Base-by-base conservation (phyloP, 257 asterid species). In the Salvia miltiorrhiza region DNA sequence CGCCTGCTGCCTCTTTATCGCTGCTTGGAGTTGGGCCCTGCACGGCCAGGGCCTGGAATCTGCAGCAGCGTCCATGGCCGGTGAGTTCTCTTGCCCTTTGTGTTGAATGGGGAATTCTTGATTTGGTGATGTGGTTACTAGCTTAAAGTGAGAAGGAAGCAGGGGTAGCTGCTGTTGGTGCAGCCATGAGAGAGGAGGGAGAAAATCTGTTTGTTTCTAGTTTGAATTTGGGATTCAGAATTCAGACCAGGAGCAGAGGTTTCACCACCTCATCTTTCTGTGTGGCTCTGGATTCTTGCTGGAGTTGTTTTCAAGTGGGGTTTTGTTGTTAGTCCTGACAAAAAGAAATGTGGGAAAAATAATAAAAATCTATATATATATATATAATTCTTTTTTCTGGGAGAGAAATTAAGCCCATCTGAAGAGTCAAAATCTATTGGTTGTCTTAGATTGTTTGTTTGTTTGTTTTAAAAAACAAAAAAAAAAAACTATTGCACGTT, bases 121-220 rank as follows among this genome's bases (percentile, higher is more conserved):
- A 75, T 13, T 52, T 80, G 69, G 49, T 74, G 72, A 67, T 56
- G 66, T 64, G 84, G 75, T 63, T 63, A 10, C 75, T 81, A 16
- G 73, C 39, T 71, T 80, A 57, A 26, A 84, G 83, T 63, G 82
- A 75, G 72, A 82, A 80, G 2, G 87, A 68, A 74, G 85, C 23
- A 39, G 86, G 74, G 52, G 89, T 76, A 32, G 83, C 63, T 77
- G 85, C 73, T 77, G 88, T 56, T 56, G 83, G 67, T 58, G 90
- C 75, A 78, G 96, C 97, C 96, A 91, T 86, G 77, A 60, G 50
- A 56, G 32, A 16, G 13, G 62, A 56, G 47, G 56, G 48, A 55
- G 11, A 63, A 69, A 55, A 43, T 9, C 44, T 20, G 53, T 6
- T 50, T 37, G 49, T 55, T 54, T 9, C 52, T 55, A 66, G 47